Evolutionary conservation across 768 basidiomycete species (phyloP).

Genomic region (Agaricus subrufescens): DNA sequence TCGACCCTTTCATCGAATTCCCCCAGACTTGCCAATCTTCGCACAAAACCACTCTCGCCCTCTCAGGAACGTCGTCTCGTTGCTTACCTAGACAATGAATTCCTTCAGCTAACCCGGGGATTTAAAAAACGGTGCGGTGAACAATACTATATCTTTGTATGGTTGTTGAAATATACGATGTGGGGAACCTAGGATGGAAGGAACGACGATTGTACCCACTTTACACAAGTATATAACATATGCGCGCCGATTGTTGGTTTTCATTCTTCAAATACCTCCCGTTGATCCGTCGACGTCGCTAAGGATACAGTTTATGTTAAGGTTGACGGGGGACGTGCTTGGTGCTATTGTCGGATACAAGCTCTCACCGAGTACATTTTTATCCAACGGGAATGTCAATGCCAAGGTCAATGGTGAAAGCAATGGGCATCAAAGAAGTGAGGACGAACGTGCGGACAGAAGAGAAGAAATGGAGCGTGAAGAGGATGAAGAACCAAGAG

Average conservation of each 20-base stretch:
- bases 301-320: conserved; percentile 63
- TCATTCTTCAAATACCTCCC: conserved; percentile 74
- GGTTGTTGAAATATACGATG: background rate
- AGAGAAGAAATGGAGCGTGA: background rate
- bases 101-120: conserved; percentile 61
- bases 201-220: conserved; percentile 49
- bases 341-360: conserved; percentile 58
- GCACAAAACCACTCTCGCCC: conserved; percentile 35
- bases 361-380: background rate
- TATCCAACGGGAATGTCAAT: background rate
- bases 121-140: conserved; percentile 69
- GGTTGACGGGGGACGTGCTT: conserved; percentile 65
- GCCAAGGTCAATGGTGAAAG: background rate
- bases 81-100: conserved; percentile 59
- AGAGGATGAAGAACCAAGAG: conserved; percentile 6
- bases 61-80: conserved; percentile 62
- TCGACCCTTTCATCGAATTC: background rate
- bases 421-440: too few relatives aligned
- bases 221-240: conserved; percentile 57
- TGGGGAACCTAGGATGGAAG: conserved; percentile 34
- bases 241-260: conserved; percentile 47
- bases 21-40: background rate
- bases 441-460: background rate
- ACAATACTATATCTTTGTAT: background rate
- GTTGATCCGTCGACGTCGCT: conserved; percentile 65